phyloP scores from a whole-genome alignment of 192 early-diverging fungal genomes.

The Rhizoclosmatium sp. region DNA sequence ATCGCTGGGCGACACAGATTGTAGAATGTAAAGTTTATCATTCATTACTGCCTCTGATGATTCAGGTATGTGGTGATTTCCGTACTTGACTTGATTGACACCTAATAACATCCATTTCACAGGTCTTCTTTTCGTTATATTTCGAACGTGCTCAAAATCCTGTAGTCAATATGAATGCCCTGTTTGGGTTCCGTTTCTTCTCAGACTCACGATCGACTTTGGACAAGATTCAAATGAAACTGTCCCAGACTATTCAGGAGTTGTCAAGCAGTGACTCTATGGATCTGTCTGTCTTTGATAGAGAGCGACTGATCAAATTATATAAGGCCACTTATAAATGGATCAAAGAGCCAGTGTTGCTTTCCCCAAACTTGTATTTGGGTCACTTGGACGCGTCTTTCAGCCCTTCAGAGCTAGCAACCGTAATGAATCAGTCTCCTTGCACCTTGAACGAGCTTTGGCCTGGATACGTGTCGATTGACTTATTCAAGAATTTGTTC shows the following conservation, averaged over 20 bases:
- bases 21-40: conserved; percentile 15
- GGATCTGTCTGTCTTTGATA: not conserved
- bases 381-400: conserved; percentile 14
- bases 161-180: conserved; percentile 11
- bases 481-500: not conserved
- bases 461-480: not conserved
- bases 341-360: conserved; percentile 31
- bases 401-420: conserved; percentile 13
- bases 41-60: conserved; percentile 35
- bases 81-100: not conserved
- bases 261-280: not conserved
- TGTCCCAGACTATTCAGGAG: not conserved
- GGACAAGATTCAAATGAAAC: conserved; percentile 23
- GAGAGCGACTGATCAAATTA: not conserved
- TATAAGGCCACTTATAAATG: conserved; percentile 22
- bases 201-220: conserved; percentile 24
- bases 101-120: not conserved
- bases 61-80: conserved; percentile 28
- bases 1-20: conserved; percentile 17
- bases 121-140: conserved; percentile 48
- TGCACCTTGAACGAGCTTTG: conserved; percentile 10
- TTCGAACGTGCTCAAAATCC: conserved; percentile 42
- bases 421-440: conserved; percentile 31
- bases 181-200: conserved; percentile 47
- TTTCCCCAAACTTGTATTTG: conserved; percentile 25